Evolutionary conservation across 192 early-diverging fungal species (phyloP), one percentile per base, ranked within the genome.

Genomic region (Rhizophagus prolifer): DNA sequence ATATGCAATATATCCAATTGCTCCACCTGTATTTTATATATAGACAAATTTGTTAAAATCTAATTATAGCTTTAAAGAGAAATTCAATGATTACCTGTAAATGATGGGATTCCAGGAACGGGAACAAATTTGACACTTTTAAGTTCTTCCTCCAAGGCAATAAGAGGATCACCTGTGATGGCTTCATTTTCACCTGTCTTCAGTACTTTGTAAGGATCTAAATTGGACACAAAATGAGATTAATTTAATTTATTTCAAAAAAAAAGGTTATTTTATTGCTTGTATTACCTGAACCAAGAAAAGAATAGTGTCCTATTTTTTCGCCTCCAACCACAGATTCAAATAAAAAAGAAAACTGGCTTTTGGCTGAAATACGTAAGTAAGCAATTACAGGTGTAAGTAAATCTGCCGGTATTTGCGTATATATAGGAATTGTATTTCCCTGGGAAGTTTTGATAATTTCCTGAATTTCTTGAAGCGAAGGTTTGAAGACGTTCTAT

Each of bases 311-410:
- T 31, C 96, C 93, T 84, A 97, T 95, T 70, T 92, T 95, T 79
- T 99, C 98, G 59, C 96, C 95, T 58, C 95, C 97, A 64, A 90
- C 83, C 23, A 97, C 95, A 31, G 94, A 95, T 79, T 99, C 98
- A 28, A 99, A 91, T 78, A 99, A 82, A 76, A 99, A 99, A 38
- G 98, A 98, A 82, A 96, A 93, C 14, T 91, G 86, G 76, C 89
- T 90, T 59, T 87, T 84, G 65, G 92, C 85, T 23, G 95, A 85
- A 23, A 98, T 88, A 79, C 93, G 94, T 75, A 98, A 92, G 78
- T 98, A 99, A 25, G 96, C 97, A 23, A 94, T 91, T 21, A 99
- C 96, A 34, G 98, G 98, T 8, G 98, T 99, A 41, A 98, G 86
- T 70, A 98, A 87, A 81, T 99, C 98, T 38, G 93, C 92, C 16